Evolutionary conservation across 257 asterid species (phyloP).

Genomic region (Solanum dulcamara): DNA sequence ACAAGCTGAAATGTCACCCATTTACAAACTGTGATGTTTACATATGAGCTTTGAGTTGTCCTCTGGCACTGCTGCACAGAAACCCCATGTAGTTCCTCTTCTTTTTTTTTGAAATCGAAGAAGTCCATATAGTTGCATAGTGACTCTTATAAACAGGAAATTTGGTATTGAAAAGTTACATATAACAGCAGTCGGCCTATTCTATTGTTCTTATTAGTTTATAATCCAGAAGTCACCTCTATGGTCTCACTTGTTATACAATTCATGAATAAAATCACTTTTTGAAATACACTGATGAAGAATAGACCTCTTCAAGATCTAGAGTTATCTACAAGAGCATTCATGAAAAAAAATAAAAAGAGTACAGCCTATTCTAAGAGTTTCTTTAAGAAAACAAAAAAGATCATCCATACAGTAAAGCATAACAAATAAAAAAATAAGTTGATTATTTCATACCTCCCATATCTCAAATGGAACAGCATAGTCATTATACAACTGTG

Average conservation of each 20-base stretch:
- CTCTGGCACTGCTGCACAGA: neutral
- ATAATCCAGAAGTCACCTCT: neutral
- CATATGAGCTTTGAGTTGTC: neutral
- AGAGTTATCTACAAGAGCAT: neutral
- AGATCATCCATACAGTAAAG: neutral
- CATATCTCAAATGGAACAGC: slow-evolving; percentile 91
- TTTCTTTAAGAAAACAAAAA: neutral
- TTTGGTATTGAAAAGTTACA: neutral
- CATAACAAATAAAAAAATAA: neutral
- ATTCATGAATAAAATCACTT: neutral
- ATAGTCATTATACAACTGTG: slow-evolving; percentile 88
- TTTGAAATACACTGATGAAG: neutral
- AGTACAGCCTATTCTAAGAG: neutral
- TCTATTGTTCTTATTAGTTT: neutral
- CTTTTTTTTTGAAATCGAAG: neutral
- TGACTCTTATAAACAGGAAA: neutral
- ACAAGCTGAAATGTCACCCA: neutral
- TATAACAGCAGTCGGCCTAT: neutral
- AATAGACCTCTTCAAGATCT: neutral
- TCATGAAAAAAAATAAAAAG: neutral
- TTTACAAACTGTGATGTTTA: neutral
- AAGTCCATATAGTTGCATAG: neutral
- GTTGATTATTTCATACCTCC: slow-evolving; percentile 54
- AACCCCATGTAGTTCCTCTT: neutral
- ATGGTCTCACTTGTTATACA: neutral